phyloP scores from a whole-genome alignment of 1,284 basidiomycete species.

The Apiotrichum siamense region DNA sequence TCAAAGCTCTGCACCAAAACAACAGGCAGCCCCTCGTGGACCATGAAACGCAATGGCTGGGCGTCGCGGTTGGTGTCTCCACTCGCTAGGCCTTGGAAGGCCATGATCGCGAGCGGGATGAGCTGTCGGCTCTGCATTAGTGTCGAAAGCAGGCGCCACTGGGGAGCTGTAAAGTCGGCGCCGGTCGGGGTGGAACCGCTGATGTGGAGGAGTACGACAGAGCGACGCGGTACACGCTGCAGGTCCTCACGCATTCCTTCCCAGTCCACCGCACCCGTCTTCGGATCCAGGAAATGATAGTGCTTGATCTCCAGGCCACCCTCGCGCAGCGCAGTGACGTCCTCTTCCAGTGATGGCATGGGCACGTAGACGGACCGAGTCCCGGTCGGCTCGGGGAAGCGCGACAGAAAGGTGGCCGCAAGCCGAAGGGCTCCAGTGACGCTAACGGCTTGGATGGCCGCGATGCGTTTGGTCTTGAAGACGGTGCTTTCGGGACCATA shows the following conservation, averaged over 20 bases:
- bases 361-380: conserved; percentile 33
- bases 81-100: conserved; percentile 42
- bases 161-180: conserved; percentile 81
- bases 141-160: conserved; percentile 68
- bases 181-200: conserved; percentile 97
- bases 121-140: conserved; percentile 38
- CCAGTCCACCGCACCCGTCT: conserved; percentile 83
- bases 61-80: conserved; percentile 44
- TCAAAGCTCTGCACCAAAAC: conserved; percentile 45
- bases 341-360: conserved; percentile 37
- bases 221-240: conserved; percentile 55
- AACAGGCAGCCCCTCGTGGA: conserved; percentile 42
- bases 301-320: conserved; percentile 39
- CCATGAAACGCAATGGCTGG: conserved; percentile 44
- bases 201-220: conserved; percentile 83
- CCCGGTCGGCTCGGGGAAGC: conserved; percentile 50
- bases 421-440: conserved; percentile 94
- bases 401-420: conserved; percentile 78
- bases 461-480: conserved; percentile 21
- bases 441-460: conserved; percentile 77
- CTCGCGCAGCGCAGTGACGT: conserved; percentile 33
- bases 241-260: conserved; percentile 64
- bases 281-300: conserved; percentile 71
- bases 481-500: conserved; percentile 58
- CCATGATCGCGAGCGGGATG: conserved; percentile 43